phyloP scores from a whole-genome alignment of 805 yeast genomes.

The Saccharomycopsis sp. region DNA sequence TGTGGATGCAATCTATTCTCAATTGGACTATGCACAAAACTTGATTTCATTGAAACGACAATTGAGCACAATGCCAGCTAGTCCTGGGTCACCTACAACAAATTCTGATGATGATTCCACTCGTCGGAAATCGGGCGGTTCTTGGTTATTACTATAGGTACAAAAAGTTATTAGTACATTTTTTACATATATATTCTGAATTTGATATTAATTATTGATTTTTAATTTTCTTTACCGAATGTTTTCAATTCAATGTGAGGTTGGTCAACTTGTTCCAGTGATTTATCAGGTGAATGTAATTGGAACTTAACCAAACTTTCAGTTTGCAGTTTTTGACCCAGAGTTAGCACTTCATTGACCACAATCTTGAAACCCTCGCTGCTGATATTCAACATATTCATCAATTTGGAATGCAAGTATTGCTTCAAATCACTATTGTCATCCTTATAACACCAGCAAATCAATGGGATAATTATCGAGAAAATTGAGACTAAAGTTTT shows the following conservation, averaged over 20 bases:
- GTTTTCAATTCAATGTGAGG: slow-evolving; percentile 20
- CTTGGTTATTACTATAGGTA: slow-evolving; percentile 11
- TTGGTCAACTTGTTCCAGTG: background rate
- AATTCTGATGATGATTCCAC: background rate
- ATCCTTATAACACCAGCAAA: slow-evolving; percentile 29
- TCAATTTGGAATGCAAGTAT: slow-evolving; percentile 41
- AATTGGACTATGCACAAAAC: slow-evolving; percentile 67
- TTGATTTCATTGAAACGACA: slow-evolving; percentile 25
- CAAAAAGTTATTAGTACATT: background rate
- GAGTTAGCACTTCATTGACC: slow-evolving; percentile 33
- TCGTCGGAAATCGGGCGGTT: slow-evolving; percentile 5
- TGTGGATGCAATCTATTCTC: slow-evolving; percentile 68
- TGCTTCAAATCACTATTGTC: slow-evolving; percentile 24
- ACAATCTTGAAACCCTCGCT: slow-evolving; percentile 44
- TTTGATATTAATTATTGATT: background rate
- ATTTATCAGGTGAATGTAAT: background rate
- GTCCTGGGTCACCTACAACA: background rate
- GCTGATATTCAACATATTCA: slow-evolving; percentile 39
- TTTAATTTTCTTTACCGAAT: slow-evolving; percentile 7
- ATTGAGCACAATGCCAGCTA: background rate
- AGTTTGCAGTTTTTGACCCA: slow-evolving; percentile 32
- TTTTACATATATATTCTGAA: background rate
- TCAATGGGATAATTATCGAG: slow-evolving; percentile 29
- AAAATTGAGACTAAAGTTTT: slow-evolving; percentile 28
- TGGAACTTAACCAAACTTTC: slow-evolving; percentile 20